Evolutionary conservation across 495 filamentous ascomycete species (phyloP), one percentile per base, ranked within the genome.

Genomic region (Staphylotrichum tortipilum): DNA sequence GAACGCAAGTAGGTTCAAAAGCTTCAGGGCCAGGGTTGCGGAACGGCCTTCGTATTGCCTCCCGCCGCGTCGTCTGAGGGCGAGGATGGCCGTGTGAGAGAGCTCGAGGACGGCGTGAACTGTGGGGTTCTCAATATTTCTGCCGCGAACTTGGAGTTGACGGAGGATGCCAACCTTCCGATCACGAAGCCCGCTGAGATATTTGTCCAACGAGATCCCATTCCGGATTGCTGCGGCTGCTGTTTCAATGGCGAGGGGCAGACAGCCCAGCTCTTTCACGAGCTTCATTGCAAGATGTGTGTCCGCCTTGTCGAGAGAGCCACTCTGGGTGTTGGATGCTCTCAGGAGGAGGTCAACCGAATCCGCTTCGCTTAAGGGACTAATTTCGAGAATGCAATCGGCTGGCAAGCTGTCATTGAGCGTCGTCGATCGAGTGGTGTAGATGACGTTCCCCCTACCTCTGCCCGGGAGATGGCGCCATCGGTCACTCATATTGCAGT

Each of bases 211-310:
- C 0, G 37, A 48, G 9, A 7, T 3, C 5, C 5, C 10, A 5
- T 48, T 26, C 19, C 43, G 28, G 11, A 63, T 53, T 15, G 38
- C 52, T 2, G 47, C 53, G 8, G 44, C 60, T 3, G 55, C 55
- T 21, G 56, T 46, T n/a, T 53, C 53, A 15, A 64, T 47, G 3
- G 55, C 61, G 7, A 61, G 50, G 1, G 61, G 58, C 4, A 64
- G 42, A 35, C 22, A 54, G 0, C 50, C 61, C 1, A 64, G 48
- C 19, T 55, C 51, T 4, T 11, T 10, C 1, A 59, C 56, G 12
- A 59, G 54, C 0, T 4, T 23, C 12, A 44, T 8, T 2, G 46
- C 48, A 3, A 10, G 4, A 1, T 6, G 3, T 1, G 3, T 24
- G 19, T 45, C 21, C n/a, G n/a, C n/a, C n/a, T n/a, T n/a, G n/a